A percentile compares a stretch with the other conserved stretches of the same genome.
These are phyloP conservation scores for Aspergillus udagawae DNA, from an alignment of 2,329 filamentous ascomycete genomes.

Conservation along the genomic window DNA sequence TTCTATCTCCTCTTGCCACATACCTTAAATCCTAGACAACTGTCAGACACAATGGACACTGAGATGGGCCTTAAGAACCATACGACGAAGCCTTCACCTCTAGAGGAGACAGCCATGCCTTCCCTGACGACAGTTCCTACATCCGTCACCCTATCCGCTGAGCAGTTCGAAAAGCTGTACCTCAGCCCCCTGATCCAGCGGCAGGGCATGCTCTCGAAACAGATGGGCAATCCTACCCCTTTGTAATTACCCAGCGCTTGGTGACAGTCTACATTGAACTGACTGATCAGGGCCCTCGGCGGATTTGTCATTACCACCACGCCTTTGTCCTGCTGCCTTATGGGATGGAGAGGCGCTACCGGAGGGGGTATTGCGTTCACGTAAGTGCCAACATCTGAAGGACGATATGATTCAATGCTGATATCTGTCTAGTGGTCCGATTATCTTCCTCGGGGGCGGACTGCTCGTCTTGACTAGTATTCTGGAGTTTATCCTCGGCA, in stretches of 20 bases:
- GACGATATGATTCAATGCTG: too few species aligned
- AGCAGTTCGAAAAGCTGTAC: conserved; percentile 35
- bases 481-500: conserved; percentile 56
- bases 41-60: neutral
- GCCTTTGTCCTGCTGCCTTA: conserved; percentile 22
- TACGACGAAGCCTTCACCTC: neutral
- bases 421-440: conserved; percentile 39
- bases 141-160: conserved; percentile 26
- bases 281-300: conserved; percentile 15
- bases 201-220: conserved; percentile 26
- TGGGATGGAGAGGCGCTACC: conserved; percentile 24
- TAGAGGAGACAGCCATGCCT: neutral
- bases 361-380: conserved; percentile 23
- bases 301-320: conserved; percentile 25
- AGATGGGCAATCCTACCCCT: conserved; percentile 31
- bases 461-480: conserved; percentile 51
- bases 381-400: conserved; percentile 4
- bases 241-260: conserved; percentile 18
- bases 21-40: neutral
- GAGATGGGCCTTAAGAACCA: neutral
- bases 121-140: conserved; percentile 8
- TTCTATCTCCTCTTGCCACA: neutral
- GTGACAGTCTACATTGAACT: neutral
- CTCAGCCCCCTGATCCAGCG: conserved; percentile 31
- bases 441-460: conserved; percentile 53